Conservation (phyloP, 352 stramenopile genomes). For the Phytopythium cucurbitacearum region DNA sequence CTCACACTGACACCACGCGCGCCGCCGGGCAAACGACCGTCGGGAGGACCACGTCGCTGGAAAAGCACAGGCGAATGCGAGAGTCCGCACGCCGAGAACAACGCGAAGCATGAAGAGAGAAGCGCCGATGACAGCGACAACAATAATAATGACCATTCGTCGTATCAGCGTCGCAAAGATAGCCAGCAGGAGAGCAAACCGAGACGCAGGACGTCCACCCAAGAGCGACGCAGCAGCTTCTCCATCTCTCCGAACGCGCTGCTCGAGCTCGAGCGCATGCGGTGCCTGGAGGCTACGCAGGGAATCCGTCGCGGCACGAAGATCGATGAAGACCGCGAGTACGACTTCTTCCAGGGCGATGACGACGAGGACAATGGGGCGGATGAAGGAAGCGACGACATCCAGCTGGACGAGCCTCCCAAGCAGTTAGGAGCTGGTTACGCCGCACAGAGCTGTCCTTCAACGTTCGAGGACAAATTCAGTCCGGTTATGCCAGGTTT, state of each 20-base stretch:
- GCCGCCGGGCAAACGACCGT: constrained; percentile 28
- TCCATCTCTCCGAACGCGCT: constrained; percentile 48
- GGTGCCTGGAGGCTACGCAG: constrained; percentile 13
- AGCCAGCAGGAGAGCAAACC: constrained; percentile 3
- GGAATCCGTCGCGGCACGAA: constrained; percentile 13
- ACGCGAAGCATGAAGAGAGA: too few relatives aligned
- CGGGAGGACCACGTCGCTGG: constrained; percentile 18
- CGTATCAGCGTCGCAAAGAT: not conserved
- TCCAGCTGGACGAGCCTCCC: constrained; percentile 2
- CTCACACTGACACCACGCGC: constrained; percentile 40
- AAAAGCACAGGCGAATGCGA: not conserved
- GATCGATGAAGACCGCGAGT: constrained; percentile 19
- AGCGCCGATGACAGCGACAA: constrained; percentile 15
- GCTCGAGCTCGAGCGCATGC: constrained; percentile 39
- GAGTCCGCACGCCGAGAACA: too few relatives aligned
- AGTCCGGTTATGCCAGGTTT: too few relatives aligned
- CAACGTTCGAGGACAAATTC: too few relatives aligned
- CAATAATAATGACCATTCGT: constrained; percentile 1
- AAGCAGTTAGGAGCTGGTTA: not conserved
- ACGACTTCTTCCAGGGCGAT: constrained; percentile 13
- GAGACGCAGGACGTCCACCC: constrained; percentile 1
- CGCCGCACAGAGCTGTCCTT: too few relatives aligned
- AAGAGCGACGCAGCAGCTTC: constrained; percentile 60
- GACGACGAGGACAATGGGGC: constrained; percentile 12
- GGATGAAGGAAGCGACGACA: not conserved